phyloP scores from a whole-genome alignment of 2,329 filamentous ascomycete genomes.

The Diaporthe ampelina region DNA sequence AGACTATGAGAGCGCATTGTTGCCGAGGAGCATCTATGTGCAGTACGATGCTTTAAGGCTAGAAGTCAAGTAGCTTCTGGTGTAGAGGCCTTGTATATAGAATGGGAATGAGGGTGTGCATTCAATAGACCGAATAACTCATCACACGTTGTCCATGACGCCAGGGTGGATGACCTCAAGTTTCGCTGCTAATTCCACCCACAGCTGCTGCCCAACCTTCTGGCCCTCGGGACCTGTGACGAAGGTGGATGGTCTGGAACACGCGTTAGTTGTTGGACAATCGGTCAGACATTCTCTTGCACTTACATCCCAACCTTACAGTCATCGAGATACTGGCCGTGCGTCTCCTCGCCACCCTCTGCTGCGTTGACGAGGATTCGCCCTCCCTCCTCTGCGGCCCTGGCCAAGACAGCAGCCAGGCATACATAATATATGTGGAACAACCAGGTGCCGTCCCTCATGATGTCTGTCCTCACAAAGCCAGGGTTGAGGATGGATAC shows the following conservation, averaged over 20 bases:
- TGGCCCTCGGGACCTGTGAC: constrained; percentile 6
- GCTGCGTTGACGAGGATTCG: constrained; percentile 50
- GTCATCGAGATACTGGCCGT: constrained; percentile 53
- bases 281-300: too few species aligned
- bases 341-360: constrained; percentile 49
- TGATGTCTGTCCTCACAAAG: constrained; percentile 45
- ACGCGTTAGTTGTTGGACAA: neutral
- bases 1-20: constrained; percentile 69
- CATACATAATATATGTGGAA: neutral
- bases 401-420: constrained; percentile 51
- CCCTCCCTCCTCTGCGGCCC: constrained; percentile 61
- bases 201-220: constrained; percentile 10
- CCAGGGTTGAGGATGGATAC: constrained; percentile 50
- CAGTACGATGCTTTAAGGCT: constrained; percentile 76
- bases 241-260: neutral
- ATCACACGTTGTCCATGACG: neutral
- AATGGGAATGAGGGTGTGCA: neutral
- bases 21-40: constrained; percentile 70
- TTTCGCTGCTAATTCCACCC: neutral
- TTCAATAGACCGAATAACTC: neutral
- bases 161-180: constrained; percentile 12
- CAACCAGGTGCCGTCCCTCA: constrained; percentile 19
- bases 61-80: constrained; percentile 60
- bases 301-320: constrained; percentile 50
- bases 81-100: neutral